Percentiles rank a stretch among this genome's conserved stretches.
These are phyloP conservation scores for Globisporangium sylvaticum DNA, from an alignment of 352 stramenopile genomes.

Conservation along the genomic window DNA sequence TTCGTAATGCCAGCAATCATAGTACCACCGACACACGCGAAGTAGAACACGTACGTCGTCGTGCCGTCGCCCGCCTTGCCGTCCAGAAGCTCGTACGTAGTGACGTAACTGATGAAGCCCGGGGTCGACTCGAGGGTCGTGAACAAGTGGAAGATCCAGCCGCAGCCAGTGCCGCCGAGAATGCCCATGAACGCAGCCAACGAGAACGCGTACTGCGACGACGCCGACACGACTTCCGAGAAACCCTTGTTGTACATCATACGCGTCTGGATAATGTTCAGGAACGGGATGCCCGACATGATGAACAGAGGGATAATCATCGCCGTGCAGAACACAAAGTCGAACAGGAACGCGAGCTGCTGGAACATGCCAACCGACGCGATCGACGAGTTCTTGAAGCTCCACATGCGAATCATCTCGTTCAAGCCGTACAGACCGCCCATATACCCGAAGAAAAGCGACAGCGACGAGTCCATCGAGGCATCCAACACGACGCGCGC, in stretches of 20 bases:
- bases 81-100: slow-evolving; percentile 66
- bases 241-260: slow-evolving; percentile 92
- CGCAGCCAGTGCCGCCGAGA: slow-evolving; percentile 59
- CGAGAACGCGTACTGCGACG: slow-evolving; percentile 84
- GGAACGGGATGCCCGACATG: slow-evolving; percentile 79
- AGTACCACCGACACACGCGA: slow-evolving; percentile 41
- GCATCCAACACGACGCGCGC: slow-evolving; percentile 34
- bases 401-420: slow-evolving; percentile 84
- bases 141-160: slow-evolving; percentile 82
- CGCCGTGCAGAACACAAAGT: slow-evolving; percentile 72
- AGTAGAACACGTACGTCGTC: slow-evolving; percentile 73
- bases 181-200: slow-evolving; percentile 76
- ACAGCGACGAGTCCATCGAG: slow-evolving; percentile 32
- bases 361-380: slow-evolving; percentile 64
- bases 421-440: slow-evolving; percentile 75
- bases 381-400: slow-evolving; percentile 65
- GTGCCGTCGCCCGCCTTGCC: slow-evolving; percentile 54
- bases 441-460: slow-evolving; percentile 83
- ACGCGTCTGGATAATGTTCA: slow-evolving; percentile 86
- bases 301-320: slow-evolving; percentile 78
- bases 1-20: slow-evolving; percentile 53
- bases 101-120: slow-evolving; percentile 74
- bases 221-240: slow-evolving; percentile 79
- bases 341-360: slow-evolving; percentile 82
- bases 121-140: slow-evolving; percentile 66